Conservation (phyloP, 352 stramenopile species). For the Phytophthora palmivora region DNA sequence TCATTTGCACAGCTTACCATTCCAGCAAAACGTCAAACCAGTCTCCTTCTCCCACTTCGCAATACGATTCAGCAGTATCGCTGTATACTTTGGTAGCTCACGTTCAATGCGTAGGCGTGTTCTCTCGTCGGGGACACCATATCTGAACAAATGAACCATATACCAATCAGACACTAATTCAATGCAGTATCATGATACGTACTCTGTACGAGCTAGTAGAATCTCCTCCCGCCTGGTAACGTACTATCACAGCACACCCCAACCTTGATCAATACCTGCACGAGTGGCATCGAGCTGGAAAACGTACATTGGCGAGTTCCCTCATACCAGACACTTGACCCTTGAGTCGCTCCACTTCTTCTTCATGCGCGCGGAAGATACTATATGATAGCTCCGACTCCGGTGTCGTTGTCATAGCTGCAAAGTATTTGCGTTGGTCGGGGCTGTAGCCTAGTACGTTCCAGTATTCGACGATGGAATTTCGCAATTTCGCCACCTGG, state of each 20-base stretch:
- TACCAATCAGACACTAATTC: not conserved
- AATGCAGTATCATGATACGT: slow-evolving; percentile 2
- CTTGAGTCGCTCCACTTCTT: slow-evolving; percentile 39
- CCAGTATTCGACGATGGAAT: slow-evolving; percentile 33
- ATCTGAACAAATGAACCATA: slow-evolving; percentile 10
- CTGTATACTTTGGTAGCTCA: slow-evolving; percentile 53
- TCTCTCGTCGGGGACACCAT: slow-evolving; percentile 39
- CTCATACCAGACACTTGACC: slow-evolving; percentile 29
- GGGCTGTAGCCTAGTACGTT: slow-evolving; percentile 31
- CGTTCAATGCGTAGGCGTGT: slow-evolving; percentile 46
- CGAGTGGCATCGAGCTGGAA: not conserved
- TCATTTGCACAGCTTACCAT: slow-evolving; percentile 30
- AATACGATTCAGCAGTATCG: slow-evolving; percentile 46
- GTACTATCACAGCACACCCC: not conserved
- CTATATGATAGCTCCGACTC: slow-evolving; percentile 33
- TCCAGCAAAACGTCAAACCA: slow-evolving; percentile 41
- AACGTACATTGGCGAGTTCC: slow-evolving; percentile 26
- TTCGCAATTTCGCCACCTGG: slow-evolving; percentile 32
- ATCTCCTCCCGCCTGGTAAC: slow-evolving; percentile 19
- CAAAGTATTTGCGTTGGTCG: slow-evolving; percentile 34
- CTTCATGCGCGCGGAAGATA: slow-evolving; percentile 40
- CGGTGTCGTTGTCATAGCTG: slow-evolving; percentile 32
- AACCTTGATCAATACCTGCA: slow-evolving; percentile 17
- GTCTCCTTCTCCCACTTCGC: slow-evolving; percentile 47
- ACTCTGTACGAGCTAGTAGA: slow-evolving; percentile 43